These are phyloP conservation scores for Psilocybe azurescens DNA, from an alignment of 768 basidiomycete species.

Conservation along the genomic window DNA sequence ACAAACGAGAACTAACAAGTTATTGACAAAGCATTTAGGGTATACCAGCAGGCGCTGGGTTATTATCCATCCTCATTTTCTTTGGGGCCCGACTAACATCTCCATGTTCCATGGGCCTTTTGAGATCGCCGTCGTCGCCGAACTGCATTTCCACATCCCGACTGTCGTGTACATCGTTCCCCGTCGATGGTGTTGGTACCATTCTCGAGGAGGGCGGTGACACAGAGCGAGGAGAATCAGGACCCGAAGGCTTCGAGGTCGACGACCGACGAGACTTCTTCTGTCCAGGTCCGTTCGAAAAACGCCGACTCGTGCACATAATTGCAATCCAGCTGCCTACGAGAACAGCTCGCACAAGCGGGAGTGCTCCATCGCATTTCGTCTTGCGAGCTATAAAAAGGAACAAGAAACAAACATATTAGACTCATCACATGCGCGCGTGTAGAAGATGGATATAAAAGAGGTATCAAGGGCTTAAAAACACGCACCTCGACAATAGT, in stretches of 20 bases:
- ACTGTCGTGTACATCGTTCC: conserved; percentile 40
- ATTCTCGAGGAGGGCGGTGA: conserved; percentile 64
- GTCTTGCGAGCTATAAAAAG: conserved; percentile 78
- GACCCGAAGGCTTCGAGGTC: conserved; percentile 47
- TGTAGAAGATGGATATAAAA: not conserved
- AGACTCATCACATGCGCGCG: not conserved
- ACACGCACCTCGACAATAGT: conserved; percentile 82
- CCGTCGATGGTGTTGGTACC: conserved; percentile 53
- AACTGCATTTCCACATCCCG: conserved; percentile 46
- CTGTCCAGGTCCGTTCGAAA: conserved; percentile 37
- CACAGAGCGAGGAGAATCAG: conserved; percentile 49
- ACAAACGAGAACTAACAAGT: conserved; percentile 30
- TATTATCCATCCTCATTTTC: conserved; percentile 74
- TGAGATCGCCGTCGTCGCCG: conserved; percentile 60
- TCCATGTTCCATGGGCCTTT: conserved; percentile 61
- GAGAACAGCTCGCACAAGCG: conserved; percentile 82
- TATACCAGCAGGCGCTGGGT: conserved; percentile 52
- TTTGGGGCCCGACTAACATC: conserved; percentile 60
- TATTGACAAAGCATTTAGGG: conserved; percentile 47
- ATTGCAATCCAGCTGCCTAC: conserved; percentile 76
- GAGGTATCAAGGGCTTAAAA: not conserved
- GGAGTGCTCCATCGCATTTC: conserved; percentile 87
- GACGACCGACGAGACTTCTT: conserved; percentile 62
- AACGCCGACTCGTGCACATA: conserved; percentile 71
- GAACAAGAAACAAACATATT: conserved; percentile 1